Conservation (phyloP, 2,329 filamentous ascomycete genomes). For the Paramyrothecium sp. region DNA sequence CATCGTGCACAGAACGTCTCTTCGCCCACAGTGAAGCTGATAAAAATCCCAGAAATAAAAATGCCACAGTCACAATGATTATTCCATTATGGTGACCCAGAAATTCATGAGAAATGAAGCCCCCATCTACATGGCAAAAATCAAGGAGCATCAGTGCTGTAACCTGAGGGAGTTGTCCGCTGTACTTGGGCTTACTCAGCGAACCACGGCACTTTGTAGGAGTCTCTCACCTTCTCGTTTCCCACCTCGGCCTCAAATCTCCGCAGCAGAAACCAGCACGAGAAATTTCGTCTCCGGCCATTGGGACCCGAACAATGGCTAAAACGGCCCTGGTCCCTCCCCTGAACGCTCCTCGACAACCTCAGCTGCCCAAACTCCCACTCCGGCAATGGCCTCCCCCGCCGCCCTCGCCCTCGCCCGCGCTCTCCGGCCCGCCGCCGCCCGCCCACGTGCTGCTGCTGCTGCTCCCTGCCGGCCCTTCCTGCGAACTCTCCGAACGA, state of each 20-base stretch:
- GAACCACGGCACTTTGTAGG: not conserved
- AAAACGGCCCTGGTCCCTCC: conserved; percentile 9
- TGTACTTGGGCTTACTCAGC: conserved; percentile 8
- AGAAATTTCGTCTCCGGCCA: conserved; percentile 19
- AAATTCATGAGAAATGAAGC: too few relatives aligned
- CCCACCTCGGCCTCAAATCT: conserved; percentile 39
- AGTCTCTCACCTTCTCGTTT: not conserved
- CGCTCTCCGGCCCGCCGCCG: not conserved
- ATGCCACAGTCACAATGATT: too few relatives aligned
- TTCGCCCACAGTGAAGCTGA: too few relatives aligned
- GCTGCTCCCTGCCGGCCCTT: conserved; percentile 17
- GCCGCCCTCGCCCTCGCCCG: conserved; percentile 10
- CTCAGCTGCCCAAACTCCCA: conserved; percentile 3
- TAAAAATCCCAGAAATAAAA: too few relatives aligned
- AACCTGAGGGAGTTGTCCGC: not conserved
- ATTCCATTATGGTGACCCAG: too few relatives aligned
- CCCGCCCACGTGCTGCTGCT: conserved; percentile 13
- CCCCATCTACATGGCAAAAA: too few relatives aligned
- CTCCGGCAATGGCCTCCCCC: conserved; percentile 10
- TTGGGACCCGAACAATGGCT: conserved; percentile 30
- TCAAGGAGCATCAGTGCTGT: too few relatives aligned
- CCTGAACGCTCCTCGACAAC: conserved; percentile 6
- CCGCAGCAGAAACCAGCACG: conserved; percentile 49
- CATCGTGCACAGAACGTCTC: too few relatives aligned
- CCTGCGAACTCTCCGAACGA: conserved; percentile 15